Conservation (phyloP, 257 asterid genomes). For the Gentiana macrophylla region DNA sequence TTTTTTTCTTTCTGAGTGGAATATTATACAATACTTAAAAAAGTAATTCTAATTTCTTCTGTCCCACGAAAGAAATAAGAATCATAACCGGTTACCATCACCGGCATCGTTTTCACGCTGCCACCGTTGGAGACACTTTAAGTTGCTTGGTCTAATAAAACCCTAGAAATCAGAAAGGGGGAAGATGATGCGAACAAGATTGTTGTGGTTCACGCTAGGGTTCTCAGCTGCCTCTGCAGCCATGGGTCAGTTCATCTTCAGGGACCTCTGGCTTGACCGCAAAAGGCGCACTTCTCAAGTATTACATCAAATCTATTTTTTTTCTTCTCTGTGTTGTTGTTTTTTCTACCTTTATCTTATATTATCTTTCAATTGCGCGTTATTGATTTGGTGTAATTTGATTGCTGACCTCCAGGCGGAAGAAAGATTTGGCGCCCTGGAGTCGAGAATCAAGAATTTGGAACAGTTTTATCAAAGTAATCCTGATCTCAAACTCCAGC, state of each 20-base stretch:
- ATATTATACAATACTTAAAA: too few species aligned
- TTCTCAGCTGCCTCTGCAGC: slow-evolving; percentile 45
- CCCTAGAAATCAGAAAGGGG: background rate
- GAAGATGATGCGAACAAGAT: slow-evolving; percentile 49
- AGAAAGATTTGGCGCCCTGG: slow-evolving; percentile 37
- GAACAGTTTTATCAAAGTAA: slow-evolving; percentile 26
- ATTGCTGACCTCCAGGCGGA: slow-evolving; percentile 21
- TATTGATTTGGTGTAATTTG: background rate
- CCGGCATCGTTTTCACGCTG: background rate
- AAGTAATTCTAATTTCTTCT: too few species aligned
- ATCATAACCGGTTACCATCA: background rate
- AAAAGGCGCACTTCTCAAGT: slow-evolving; percentile 40
- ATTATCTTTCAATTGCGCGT: background rate
- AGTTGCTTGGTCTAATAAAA: too few species aligned
- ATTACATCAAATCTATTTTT: background rate
- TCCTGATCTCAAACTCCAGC: slow-evolving; percentile 12
- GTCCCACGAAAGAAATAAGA: too few species aligned
- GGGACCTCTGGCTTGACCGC: slow-evolving; percentile 51
- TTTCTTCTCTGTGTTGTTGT: background rate
- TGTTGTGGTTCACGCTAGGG: slow-evolving; percentile 54
- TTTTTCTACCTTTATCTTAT: background rate
- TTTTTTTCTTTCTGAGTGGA: too few species aligned
- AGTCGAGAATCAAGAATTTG: slow-evolving; percentile 48
- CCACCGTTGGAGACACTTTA: too few species aligned
- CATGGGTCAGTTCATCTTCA: slow-evolving; percentile 43